Percentiles rank a stretch among this genome's conserved stretches.
Evolutionary conservation across 148 eudicot genomes (phyloP).

Genomic region (Fagopyrum homotropicum): DNA sequence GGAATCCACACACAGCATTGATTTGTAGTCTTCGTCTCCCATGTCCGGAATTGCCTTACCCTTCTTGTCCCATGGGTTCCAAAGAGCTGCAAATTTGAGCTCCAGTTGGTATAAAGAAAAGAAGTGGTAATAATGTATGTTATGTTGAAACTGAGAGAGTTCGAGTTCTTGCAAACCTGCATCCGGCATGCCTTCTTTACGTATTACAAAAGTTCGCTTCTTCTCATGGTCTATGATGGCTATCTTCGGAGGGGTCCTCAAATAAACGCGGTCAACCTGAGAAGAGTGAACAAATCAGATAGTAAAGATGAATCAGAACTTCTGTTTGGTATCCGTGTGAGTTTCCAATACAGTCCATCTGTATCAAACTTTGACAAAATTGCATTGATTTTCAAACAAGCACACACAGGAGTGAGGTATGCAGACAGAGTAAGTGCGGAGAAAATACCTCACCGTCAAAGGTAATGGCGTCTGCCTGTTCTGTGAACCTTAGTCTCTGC

Average conservation of each 20-base stretch:
- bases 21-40: slow-evolving; percentile 74
- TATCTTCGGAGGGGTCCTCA: slow-evolving; percentile 44
- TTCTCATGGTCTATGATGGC: slow-evolving; percentile 75
- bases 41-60: slow-evolving; percentile 62
- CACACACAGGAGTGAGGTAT: background rate
- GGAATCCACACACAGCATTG: slow-evolving; percentile 73
- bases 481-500: slow-evolving; percentile 69
- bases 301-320: too few species aligned
- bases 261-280: slow-evolving; percentile 75
- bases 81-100: slow-evolving; percentile 38
- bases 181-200: slow-evolving; percentile 85
- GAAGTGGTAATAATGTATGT: background rate
- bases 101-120: too few species aligned
- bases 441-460: slow-evolving; percentile 77
- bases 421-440: background rate
- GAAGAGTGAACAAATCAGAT: background rate
- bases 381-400: background rate
- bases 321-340: too few species aligned
- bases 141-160: background rate
- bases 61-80: slow-evolving; percentile 97
- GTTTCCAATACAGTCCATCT: too few species aligned
- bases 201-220: slow-evolving; percentile 55
- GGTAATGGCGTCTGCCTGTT: slow-evolving; percentile 93
- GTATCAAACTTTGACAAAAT: too few species aligned
- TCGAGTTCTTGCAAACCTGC: slow-evolving; percentile 33